These are phyloP conservation scores for Tolypocladium cylindrosporum DNA, from an alignment of 2,329 filamentous ascomycete genomes.

Conservation along the genomic window DNA sequence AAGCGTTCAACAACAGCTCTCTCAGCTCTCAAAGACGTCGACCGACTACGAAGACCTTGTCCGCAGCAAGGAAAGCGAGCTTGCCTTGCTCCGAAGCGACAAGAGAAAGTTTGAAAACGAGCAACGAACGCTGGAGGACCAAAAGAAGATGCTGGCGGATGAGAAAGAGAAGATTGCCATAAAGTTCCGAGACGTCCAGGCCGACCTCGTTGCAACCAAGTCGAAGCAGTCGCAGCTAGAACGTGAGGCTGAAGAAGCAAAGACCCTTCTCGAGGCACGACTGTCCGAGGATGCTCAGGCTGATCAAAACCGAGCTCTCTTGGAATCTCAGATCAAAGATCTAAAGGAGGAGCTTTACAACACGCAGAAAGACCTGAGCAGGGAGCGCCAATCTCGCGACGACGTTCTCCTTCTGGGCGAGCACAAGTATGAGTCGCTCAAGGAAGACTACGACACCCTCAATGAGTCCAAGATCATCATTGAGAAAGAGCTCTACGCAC, in stretches of 20 bases:
- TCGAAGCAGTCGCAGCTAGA: slow-evolving; percentile 77
- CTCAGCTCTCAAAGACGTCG: slow-evolving; percentile 80
- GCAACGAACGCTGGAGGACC: slow-evolving; percentile 65
- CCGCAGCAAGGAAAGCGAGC: slow-evolving; percentile 85
- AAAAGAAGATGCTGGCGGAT: slow-evolving; percentile 58
- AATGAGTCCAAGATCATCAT: slow-evolving; percentile 96
- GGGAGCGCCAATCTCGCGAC: slow-evolving; percentile 86
- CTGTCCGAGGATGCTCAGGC: slow-evolving; percentile 85
- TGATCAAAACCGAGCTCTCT: slow-evolving; percentile 66
- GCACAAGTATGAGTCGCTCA: slow-evolving; percentile 73
- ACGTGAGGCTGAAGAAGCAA: slow-evolving; percentile 82
- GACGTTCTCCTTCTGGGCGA: slow-evolving; percentile 87
- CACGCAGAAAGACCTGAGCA: slow-evolving; percentile 78
- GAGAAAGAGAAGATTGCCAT: slow-evolving; percentile 73
- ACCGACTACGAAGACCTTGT: slow-evolving; percentile 94
- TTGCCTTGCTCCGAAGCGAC: slow-evolving; percentile 75
- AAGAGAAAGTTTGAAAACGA: slow-evolving; percentile 76
- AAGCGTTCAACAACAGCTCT: slow-evolving; percentile 73
- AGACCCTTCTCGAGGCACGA: slow-evolving; percentile 74
- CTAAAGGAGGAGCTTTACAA: slow-evolving; percentile 79
- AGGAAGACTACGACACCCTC: slow-evolving; percentile 74
- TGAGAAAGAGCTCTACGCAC: slow-evolving; percentile 93
- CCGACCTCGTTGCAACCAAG: slow-evolving; percentile 77
- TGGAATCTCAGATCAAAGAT: slow-evolving; percentile 80
- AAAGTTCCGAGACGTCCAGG: slow-evolving; percentile 74